Evolutionary conservation across 1,284 basidiomycete species (phyloP).

Genomic region (Exobasidium rhododendri): DNA sequence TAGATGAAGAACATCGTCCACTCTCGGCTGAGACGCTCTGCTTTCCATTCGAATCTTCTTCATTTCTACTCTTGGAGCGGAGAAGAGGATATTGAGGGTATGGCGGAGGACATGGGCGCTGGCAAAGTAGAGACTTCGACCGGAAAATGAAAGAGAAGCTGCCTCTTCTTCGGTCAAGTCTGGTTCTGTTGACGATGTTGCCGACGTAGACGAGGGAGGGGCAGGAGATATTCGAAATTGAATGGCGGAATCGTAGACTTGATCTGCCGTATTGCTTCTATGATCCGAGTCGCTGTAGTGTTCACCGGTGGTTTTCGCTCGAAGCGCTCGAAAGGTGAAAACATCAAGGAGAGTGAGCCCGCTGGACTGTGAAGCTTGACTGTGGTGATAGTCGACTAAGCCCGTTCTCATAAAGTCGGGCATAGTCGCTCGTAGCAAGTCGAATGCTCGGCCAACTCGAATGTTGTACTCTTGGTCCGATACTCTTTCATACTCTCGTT

Average conservation of each 20-base stretch:
- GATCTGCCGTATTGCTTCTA: not conserved
- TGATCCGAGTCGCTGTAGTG: not conserved
- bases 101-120: conserved; percentile 40
- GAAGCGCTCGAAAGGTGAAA: conserved; percentile 2
- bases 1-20: not conserved
- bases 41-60: conserved; percentile 21
- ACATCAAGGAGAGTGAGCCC: conserved; percentile 1
- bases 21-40: not conserved
- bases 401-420: conserved; percentile 22
- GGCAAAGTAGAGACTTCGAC: conserved; percentile 41
- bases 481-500: not conserved
- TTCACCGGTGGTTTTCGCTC: not conserved
- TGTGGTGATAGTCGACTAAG: conserved; percentile 20
- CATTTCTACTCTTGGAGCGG: conserved; percentile 29
- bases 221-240: not conserved
- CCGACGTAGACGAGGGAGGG: not conserved
- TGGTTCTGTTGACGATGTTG: not conserved
- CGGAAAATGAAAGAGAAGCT: conserved; percentile 37
- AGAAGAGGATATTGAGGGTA: conserved; percentile 40
- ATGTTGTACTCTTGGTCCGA: conserved; percentile 6
- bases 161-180: conserved; percentile 8
- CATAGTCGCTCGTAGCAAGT: conserved; percentile 21
- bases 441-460: conserved; percentile 19
- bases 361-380: conserved; percentile 1
- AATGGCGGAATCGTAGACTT: conserved; percentile 1